Base-by-base conservation (phyloP, 2,329 filamentous ascomycete species). In the Colletotrichum kahawae region DNA sequence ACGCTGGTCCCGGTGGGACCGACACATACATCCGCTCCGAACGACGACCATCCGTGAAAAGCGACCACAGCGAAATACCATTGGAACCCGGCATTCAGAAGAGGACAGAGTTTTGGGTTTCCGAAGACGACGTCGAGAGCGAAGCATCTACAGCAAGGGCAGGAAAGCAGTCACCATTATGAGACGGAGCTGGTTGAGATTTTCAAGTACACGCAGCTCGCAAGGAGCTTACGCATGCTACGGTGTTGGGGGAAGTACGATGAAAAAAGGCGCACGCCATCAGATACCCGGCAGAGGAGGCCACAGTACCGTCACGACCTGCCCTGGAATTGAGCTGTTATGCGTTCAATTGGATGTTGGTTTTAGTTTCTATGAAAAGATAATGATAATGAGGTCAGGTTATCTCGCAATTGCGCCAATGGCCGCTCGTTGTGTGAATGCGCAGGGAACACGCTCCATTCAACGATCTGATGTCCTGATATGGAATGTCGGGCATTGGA, bases 21-120 rank as follows among this genome's bases (percentile, higher is more conserved):
- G 70, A 74, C 27, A 77, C 77, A 7, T 75, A 69, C 36, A 75
- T 78, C 36, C 69, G 62, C 38, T 69, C 75, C 4, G 57, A 67
- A 7, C 63, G 69, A 3, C 67, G 76, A 5, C 59, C 59, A n/a
- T 78, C 74, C 1, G 5, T 74, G 9, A 77, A 74, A 27, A 79
- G 78, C 76, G 75, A 78, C 14, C 66, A 76, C 66, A 79, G 78
- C 64, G 78, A 78, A 4, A 77, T 78, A 13, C 77, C 76, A 1
- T 62, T 78, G 1, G 72, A 77, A 62, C 64, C 73, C 7, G 77
- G 78, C 2, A 79, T 79, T 9, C 64, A 77, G 24, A 79, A 77
- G 62, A 78, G 67, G 65, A 79, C 77, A 0, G 78, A 78, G 31
- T 78, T 79, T 38, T 77, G 77, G 71, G 60, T 78, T 4, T 75